A percentile compares a stretch with the other conserved stretches of the same genome.
These are phyloP conservation scores for Schwanniomyces sp. DNA, from an alignment of 805 yeast species.

Conservation along the genomic window DNA sequence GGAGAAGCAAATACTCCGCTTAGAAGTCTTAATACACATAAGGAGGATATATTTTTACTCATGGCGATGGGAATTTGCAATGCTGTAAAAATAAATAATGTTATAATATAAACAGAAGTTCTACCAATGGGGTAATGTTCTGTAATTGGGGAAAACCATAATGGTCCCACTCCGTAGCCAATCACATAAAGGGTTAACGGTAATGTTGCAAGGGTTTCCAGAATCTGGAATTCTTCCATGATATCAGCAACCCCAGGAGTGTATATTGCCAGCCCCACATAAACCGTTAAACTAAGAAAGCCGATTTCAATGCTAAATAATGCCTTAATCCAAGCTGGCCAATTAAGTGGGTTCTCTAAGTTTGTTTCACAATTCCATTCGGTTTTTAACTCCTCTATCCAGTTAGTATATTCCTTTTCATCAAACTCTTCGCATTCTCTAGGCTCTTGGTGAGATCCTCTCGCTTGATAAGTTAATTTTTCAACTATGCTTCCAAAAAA, in stretches of 20 bases:
- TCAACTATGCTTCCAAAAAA: background rate
- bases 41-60: slow-evolving; percentile 48
- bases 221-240: slow-evolving; percentile 39
- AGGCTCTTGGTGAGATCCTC: background rate
- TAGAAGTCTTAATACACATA: slow-evolving; percentile 51
- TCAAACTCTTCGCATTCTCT: background rate
- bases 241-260: slow-evolving; percentile 46
- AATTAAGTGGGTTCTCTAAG: slow-evolving; percentile 49
- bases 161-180: slow-evolving; percentile 58
- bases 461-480: background rate
- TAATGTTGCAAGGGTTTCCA: slow-evolving; percentile 40
- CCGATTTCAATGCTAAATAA: slow-evolving; percentile 34
- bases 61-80: slow-evolving; percentile 54
- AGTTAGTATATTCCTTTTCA: background rate
- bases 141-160: slow-evolving; percentile 54
- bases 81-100: slow-evolving; percentile 43
- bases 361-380: slow-evolving; percentile 36
- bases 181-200: slow-evolving; percentile 51
- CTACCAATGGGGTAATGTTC: slow-evolving; percentile 52
- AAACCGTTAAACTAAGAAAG: slow-evolving; percentile 44
- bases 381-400: slow-evolving; percentile 3
- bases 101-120: slow-evolving; percentile 40
- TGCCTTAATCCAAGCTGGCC: slow-evolving; percentile 29
- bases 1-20: slow-evolving; percentile 59
- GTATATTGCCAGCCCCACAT: slow-evolving; percentile 50